phyloP scores from a whole-genome alignment of 225 moss, liverwort and hornwort genomes.

The Polytrichum formosum region DNA sequence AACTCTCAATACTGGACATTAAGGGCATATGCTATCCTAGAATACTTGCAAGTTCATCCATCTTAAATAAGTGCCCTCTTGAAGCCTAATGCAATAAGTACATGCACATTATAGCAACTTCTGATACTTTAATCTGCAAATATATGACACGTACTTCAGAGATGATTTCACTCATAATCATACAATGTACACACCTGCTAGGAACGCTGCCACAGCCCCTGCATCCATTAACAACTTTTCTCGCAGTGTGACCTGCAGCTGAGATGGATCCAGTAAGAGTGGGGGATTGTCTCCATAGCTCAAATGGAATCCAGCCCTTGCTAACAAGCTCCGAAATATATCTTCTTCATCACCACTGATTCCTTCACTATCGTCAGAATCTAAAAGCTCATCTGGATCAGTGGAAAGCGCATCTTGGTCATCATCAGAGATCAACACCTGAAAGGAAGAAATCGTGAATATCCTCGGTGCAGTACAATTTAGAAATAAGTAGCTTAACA shows the following conservation, averaged over 20 bases:
- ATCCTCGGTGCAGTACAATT: slow-evolving; percentile 8
- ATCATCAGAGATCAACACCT: slow-evolving; percentile 99
- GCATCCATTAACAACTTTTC: slow-evolving; percentile 99
- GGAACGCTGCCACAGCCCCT: slow-evolving; percentile 92
- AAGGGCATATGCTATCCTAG: too few relatives aligned
- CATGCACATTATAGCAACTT: too few relatives aligned
- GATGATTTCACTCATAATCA: too few relatives aligned
- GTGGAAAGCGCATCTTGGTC: slow-evolving; percentile 98
- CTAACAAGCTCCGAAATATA: slow-evolving; percentile 88
- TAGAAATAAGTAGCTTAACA: too few relatives aligned
- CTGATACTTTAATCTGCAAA: too few relatives aligned
- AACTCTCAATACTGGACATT: too few relatives aligned
- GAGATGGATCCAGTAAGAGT: slow-evolving; percentile 91
- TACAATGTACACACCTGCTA: slow-evolving; percentile 59
- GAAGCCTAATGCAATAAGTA: too few relatives aligned
- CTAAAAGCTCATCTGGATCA: slow-evolving; percentile 95
- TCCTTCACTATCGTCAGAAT: slow-evolving; percentile 99
- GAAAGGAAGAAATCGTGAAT: slow-evolving; percentile 29
- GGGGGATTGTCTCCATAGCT: slow-evolving; percentile 98
- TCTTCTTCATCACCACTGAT: slow-evolving; percentile 99
- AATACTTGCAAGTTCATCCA: too few relatives aligned
- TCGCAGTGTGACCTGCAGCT: slow-evolving; percentile 89
- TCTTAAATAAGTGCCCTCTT: not conserved
- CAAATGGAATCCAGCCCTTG: slow-evolving; percentile 94
- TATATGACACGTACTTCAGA: too few relatives aligned